Conservation (phyloP, 371 early-diverging fungal genomes). For the Entomophthora muscae region DNA sequence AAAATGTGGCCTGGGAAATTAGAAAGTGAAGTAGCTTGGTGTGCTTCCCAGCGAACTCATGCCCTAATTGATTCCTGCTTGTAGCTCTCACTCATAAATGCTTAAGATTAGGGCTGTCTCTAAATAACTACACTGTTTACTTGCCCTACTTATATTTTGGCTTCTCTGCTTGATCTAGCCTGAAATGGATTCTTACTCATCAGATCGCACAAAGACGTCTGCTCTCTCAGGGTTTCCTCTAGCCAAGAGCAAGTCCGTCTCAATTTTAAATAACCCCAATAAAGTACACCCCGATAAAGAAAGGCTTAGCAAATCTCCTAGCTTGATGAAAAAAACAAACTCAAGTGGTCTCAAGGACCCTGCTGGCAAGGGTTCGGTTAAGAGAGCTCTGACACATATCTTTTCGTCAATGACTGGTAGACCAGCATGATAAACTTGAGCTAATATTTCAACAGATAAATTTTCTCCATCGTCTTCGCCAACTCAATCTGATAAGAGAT, state of each 20-base stretch:
- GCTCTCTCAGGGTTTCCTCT: neutral
- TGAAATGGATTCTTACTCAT: too few relatives aligned
- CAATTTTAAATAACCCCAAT: neutral
- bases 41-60: too few relatives aligned
- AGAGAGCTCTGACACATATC: neutral
- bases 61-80: too few relatives aligned
- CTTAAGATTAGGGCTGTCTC: too few relatives aligned
- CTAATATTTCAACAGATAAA: constrained; percentile 2
- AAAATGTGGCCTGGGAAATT: too few relatives aligned
- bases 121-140: too few relatives aligned
- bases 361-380: neutral
- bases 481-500: neutral
- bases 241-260: neutral
- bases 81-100: too few relatives aligned
- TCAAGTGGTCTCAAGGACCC: too few relatives aligned
- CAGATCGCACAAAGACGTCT: neutral
- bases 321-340: neutral
- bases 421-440: neutral
- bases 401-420: neutral
- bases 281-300: neutral
- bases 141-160: too few relatives aligned
- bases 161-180: too few relatives aligned
- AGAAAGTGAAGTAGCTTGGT: too few relatives aligned
- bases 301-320: neutral
- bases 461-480: neutral